Evolutionary conservation across 1,139 yeast species (phyloP).

Genomic region (Suhomyces maxii): DNA sequence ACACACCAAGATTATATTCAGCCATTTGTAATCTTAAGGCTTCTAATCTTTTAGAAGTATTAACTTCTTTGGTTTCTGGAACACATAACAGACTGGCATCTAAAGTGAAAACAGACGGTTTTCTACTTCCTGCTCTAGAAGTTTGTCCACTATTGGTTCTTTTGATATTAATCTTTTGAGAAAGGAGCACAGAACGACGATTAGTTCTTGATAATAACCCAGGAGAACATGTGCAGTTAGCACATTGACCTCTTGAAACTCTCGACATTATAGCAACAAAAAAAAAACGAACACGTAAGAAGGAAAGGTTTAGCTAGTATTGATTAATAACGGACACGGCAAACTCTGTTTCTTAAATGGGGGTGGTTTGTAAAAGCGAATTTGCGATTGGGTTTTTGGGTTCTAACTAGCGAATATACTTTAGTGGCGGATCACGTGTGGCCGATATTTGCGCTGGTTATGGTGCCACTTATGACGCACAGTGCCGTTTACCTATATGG

Average conservation of each 20-base stretch:
- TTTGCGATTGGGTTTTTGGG: neutral
- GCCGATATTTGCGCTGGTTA: neutral
- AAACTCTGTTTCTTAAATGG: no score
- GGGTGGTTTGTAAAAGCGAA: neutral
- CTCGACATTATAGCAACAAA: slow-evolving; percentile 11
- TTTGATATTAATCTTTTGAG: slow-evolving; percentile 47
- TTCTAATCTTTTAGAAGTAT: slow-evolving; percentile 60
- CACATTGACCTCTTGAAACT: slow-evolving; percentile 53
- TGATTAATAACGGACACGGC: no score
- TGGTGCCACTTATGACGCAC: neutral
- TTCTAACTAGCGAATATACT: neutral
- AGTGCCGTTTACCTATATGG: neutral
- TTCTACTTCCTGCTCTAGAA: slow-evolving; percentile 35
- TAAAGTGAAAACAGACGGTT: slow-evolving; percentile 50
- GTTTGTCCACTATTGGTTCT: slow-evolving; percentile 24
- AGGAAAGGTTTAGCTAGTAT: neutral
- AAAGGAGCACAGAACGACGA: slow-evolving; percentile 52
- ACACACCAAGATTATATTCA: slow-evolving; percentile 65
- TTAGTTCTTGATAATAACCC: slow-evolving; percentile 69
- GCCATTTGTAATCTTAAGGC: slow-evolving; percentile 68
- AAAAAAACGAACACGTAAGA: neutral
- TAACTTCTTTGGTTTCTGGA: slow-evolving; percentile 50
- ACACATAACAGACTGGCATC: slow-evolving; percentile 47
- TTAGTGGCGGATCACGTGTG: neutral
- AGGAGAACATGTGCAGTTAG: slow-evolving; percentile 80